Evolutionary conservation across 1,284 basidiomycete genomes (phyloP).

Genomic region (Ustilago cynodontis): DNA sequence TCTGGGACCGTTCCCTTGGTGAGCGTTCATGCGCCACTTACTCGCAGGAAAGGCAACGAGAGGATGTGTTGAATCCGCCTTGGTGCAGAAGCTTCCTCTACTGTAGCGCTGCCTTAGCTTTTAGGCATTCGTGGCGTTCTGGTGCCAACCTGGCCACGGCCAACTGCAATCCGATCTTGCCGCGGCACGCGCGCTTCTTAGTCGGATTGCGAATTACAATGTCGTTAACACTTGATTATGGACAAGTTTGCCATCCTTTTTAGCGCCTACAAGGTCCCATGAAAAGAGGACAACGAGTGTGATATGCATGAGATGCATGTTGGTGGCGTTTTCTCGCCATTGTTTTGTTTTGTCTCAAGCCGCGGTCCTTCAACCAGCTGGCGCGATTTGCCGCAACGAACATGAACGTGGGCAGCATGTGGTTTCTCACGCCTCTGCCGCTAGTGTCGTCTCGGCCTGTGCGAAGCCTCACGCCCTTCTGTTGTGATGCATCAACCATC

Average conservation of each 20-base stretch:
- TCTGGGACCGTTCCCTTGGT: too few species aligned
- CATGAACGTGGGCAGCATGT: neutral
- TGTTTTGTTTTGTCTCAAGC: constrained; percentile 9
- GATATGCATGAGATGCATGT: neutral
- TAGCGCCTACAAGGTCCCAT: neutral
- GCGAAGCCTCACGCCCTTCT: too few species aligned
- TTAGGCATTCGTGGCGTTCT: neutral
- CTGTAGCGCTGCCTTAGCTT: too few species aligned
- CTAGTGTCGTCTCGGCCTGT: too few species aligned
- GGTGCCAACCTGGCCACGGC: neutral
- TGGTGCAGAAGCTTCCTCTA: too few species aligned
- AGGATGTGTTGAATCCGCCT: too few species aligned
- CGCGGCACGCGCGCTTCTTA: neutral
- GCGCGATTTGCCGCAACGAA: neutral
- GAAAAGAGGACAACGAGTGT: neutral
- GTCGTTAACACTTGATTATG: too few species aligned
- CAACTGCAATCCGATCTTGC: neutral
- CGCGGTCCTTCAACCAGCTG: neutral
- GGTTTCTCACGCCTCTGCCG: neutral
- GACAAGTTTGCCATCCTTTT: neutral
- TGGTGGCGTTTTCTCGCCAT: constrained; percentile 7
- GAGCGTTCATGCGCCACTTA: neutral
- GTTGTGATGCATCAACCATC: too few species aligned
- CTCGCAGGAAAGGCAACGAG: neutral
- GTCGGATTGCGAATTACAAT: neutral